Evolutionary conservation across 2,329 filamentous ascomycete genomes (phyloP), one percentile per base, ranked within the genome.

Genomic region (Fusarium stilboides): DNA sequence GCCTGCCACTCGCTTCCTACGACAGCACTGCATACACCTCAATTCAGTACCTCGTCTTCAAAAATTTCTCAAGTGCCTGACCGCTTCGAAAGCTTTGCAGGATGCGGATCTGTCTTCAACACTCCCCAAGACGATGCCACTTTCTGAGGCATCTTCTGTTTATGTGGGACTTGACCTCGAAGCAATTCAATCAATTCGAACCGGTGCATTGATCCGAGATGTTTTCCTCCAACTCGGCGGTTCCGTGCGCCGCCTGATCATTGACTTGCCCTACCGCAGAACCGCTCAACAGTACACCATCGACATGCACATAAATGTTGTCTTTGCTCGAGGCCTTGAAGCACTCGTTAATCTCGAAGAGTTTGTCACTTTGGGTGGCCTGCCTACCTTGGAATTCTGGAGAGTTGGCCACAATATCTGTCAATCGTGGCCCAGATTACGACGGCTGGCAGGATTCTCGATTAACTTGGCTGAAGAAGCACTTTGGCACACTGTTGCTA

Each of bases 361-460:
- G 12, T 47, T 69, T 2, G 45, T 70, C 13, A 66, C 68, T 1
- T 24, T 68, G 2, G 68, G 68, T 1, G 68, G 68, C 5, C 14
- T 71, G 1, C 65, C 50, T 4, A 42, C 46, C 0, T 5, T 71
- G 5, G 68, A 71, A 7, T 71, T 71, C 13, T 71, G 68, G 64
- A 56, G 50, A 2, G 19, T 20, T 8, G 60, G 24, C 0, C 36
- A 49, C 10, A 44, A 62, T 1, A 7, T 71, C 15, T 24, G 43
- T 20, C 31, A 19, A 6, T 44, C 44, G 31, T 71, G 68, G 68
- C 68, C 68, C 1, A 69, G 54, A 1, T 12, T 71, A 4, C 45
- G 52, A 4, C 49, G 62, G 13, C 20, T 71, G 3, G 68, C 68
- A 6, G 68, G 56, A 1, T 71, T 69, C n/a, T 57, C 64, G 17